Evolutionary conservation across 2,329 filamentous ascomycete species (phyloP).

Genomic region (Cercospora sesami): DNA sequence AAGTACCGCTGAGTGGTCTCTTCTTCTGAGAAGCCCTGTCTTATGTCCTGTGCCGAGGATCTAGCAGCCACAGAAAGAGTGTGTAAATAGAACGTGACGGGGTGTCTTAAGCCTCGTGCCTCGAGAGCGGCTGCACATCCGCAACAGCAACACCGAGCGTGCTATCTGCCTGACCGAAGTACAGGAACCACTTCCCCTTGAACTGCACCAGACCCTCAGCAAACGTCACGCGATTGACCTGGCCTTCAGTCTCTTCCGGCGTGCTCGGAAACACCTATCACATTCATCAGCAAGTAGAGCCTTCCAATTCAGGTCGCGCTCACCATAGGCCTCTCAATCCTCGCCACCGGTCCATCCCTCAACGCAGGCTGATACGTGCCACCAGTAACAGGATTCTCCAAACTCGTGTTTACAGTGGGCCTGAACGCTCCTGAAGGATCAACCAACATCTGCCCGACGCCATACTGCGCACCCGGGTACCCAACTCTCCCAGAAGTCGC

Average conservation of each 20-base stretch:
- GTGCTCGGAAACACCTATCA: conserved; percentile 30
- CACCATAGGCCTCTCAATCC: conserved; percentile 36
- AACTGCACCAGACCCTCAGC: conserved; percentile 40
- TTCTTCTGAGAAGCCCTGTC: no score
- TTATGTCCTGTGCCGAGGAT: no score
- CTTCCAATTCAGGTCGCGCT: no score
- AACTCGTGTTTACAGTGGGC: conserved; percentile 21
- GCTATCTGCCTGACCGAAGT: conserved; percentile 37
- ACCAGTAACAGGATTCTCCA: conserved; percentile 19
- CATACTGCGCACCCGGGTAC: conserved; percentile 36
- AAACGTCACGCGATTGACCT: conserved; percentile 40
- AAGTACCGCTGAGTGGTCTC: no score
- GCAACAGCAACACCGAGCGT: conserved; percentile 26
- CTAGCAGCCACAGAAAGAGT: no score
- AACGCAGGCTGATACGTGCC: conserved; percentile 27
- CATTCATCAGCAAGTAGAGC: neutral
- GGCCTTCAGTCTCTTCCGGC: conserved; percentile 35
- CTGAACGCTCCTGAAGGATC: conserved; percentile 30
- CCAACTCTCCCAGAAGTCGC: conserved; percentile 34
- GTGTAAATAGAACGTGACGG: no score
- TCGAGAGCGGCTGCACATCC: conserved; percentile 21
- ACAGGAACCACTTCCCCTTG: conserved; percentile 38
- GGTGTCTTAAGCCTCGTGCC: neutral
- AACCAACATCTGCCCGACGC: conserved; percentile 40
- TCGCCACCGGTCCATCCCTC: conserved; percentile 34